Evolutionary conservation across 2,329 filamentous ascomycete genomes (phyloP).

Genomic region (Colletotrichum sp.): DNA sequence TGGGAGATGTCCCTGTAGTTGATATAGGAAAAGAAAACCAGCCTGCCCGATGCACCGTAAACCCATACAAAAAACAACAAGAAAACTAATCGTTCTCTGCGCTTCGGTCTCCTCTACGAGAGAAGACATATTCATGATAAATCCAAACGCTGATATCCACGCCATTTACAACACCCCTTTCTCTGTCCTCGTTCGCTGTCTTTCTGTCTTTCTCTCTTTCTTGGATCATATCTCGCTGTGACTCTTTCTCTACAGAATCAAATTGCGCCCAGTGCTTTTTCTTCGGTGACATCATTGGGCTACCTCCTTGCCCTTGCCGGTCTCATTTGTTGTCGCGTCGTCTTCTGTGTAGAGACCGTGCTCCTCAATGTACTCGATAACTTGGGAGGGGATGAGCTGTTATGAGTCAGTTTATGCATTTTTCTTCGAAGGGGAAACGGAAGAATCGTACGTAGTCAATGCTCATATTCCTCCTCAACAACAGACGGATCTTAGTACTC

Average conservation of each 20-base stretch:
- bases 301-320: slow-evolving; percentile 15
- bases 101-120: not conserved
- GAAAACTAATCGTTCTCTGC: not conserved
- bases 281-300: not conserved
- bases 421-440: not conserved
- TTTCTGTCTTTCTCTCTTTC: not conserved
- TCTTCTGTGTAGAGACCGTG: slow-evolving; percentile 67
- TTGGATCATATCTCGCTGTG: not conserved
- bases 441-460: slow-evolving; percentile 19
- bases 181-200: not conserved
- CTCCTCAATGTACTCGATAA: slow-evolving; percentile 76
- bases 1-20: slow-evolving; percentile 4
- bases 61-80: not conserved
- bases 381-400: slow-evolving; percentile 74
- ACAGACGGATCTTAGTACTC: slow-evolving; percentile 27
- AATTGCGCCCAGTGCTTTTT: not conserved
- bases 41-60: slow-evolving; percentile 5
- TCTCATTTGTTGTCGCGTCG: slow-evolving; percentile 11
- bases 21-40: not conserved
- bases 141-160: slow-evolving; percentile 19
- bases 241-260: not conserved
- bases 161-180: not conserved
- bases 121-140: not conserved
- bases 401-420: not conserved
- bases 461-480: slow-evolving; percentile 24